Evolutionary conservation across 2,329 filamentous ascomycete genomes (phyloP), one percentile per base, ranked within the genome.

Genomic region (Aspergillus amoenus): DNA sequence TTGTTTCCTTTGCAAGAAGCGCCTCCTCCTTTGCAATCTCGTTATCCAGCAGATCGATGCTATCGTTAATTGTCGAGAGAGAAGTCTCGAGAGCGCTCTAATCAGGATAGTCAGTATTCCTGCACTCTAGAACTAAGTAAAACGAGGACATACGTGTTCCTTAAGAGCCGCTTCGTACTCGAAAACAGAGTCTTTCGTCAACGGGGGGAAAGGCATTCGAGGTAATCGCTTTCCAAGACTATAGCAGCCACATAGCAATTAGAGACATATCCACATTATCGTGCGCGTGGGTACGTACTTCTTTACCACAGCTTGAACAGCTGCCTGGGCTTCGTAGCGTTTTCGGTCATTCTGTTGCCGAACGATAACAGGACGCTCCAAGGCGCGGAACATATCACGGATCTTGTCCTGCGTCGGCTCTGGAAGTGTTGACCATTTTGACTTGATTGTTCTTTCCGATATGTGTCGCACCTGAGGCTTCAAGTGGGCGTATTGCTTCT

Each of bases 181-280:
- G 60, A 79, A 79, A 49, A 69, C 70, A 0, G 70, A 69, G 42
- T 77, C 75, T 52, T 76, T 76, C 11, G 73, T 73, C 24, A 70
- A 66, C 5, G 75, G 75, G 2, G 77, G 77, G 58, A 79, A 79
- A 5, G 76, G 76, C 76, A 79, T 79, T 58, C 74, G 70, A 37
- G 77, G 76, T 3, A 79, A 67, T 42, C 77, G 70, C 61, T 71
- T 73, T 21, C 68, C 70, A 53, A 78, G 66, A 57, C 75, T 77
- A 48, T 3, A 42, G 32, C 8, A 21, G 8, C 18, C 30, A n/a
- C 15, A 32, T n/a, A 13, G 24, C n/a, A n/a, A 34, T 27, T 22
- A 50, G 17, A 3, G 5, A 40, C 17, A 22, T 30, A 8, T 17
- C 22, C 32, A 12, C 24, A 27, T 21, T 12, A 17, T 12, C 5